Base-by-base conservation (phyloP, 768 basidiomycete genomes). In the Russula sp. region DNA sequence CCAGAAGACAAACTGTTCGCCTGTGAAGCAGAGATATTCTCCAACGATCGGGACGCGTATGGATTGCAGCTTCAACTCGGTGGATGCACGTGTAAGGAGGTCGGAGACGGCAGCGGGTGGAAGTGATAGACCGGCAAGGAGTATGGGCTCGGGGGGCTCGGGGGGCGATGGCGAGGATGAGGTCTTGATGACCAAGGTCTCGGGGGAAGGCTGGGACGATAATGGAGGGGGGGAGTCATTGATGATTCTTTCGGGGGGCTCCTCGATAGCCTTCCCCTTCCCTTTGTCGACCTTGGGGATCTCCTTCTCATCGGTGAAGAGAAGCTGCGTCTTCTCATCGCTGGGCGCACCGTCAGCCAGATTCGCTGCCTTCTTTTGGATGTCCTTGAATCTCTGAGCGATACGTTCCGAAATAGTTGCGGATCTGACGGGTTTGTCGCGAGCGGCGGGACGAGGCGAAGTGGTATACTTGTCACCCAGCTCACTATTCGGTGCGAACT, bases 1-100 rank as follows among this genome's bases (percentile, higher is more conserved):
- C 93, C 93, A 97, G 5, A 81, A 79, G 9, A 87, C 88, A 65
- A 97, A 87, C 65, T 96, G 93, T 45, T 93, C 92, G 34, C 94
- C 94, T 16, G 84, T 85, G 73, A 96, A 95, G 61, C 88, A 87
- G 34, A 85, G 79, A 65, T 93, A 93, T 75, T 93, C 90, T 49
- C 91, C 91, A 11, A 93, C 70, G 14, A 93, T 74, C 1, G 92
- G 86, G 75, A 93, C 83, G 41, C 86, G 84, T 35, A 93, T 78
- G 7, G 87, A 74, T 38, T 85, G 81, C 35, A 92, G 76, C 18
- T 81, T 83, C n/a, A 93, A 75, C 67, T 91, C 87, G 0, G 76
- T 75, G 39, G 85, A 84, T 42, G 93, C 92, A 51, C 85, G 83
- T 2, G 78, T 76, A 34, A 96, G 79, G 14, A 96, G 74, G 50